Evolutionary conservation across 371 early-diverging fungal genomes (phyloP).

Genomic region (Entomophthora muscae): DNA sequence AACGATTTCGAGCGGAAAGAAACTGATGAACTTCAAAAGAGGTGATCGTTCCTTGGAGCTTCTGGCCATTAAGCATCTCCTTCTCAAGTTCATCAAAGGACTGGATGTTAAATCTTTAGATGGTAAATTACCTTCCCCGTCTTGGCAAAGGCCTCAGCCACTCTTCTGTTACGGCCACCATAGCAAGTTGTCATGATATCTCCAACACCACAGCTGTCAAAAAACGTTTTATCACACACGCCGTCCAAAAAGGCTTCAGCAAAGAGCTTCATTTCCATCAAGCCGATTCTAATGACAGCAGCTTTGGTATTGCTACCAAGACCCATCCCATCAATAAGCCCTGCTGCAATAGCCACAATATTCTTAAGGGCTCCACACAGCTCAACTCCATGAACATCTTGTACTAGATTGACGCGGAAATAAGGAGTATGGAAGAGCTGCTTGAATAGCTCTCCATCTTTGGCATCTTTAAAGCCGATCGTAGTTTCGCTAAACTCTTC

Average conservation of each 20-base stretch:
- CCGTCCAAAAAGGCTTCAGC: slow-evolving; percentile 57
- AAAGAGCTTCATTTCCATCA: slow-evolving; percentile 93
- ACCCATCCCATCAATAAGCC: slow-evolving; percentile 67
- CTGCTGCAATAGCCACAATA: slow-evolving; percentile 94
- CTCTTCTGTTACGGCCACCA: slow-evolving; percentile 90
- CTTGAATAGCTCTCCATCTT: slow-evolving; percentile 57
- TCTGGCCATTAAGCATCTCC: slow-evolving; percentile 90
- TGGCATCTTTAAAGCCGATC: slow-evolving; percentile 47
- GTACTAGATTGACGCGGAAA: slow-evolving; percentile 68
- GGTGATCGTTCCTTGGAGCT: slow-evolving; percentile 93
- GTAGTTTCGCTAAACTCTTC: slow-evolving; percentile 94
- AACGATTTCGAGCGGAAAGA: slow-evolving; percentile 36
- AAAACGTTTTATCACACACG: slow-evolving; percentile 75
- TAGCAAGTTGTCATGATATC: slow-evolving; percentile 90
- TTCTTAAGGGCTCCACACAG: slow-evolving; percentile 98
- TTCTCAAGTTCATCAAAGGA: slow-evolving; percentile 77
- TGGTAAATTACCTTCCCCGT: slow-evolving; percentile 43
- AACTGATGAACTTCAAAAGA: slow-evolving; percentile 76
- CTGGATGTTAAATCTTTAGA: slow-evolving; percentile 3
- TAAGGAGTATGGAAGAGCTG: slow-evolving; percentile 73
- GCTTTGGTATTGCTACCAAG: slow-evolving; percentile 90
- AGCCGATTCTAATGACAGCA: slow-evolving; percentile 92
- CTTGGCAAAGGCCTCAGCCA: slow-evolving; percentile 77
- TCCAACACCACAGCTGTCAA: slow-evolving; percentile 90
- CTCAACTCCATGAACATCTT: slow-evolving; percentile 87